phyloP scores from a whole-genome alignment of 257 asterid genomes.

The Solanum acaule region DNA sequence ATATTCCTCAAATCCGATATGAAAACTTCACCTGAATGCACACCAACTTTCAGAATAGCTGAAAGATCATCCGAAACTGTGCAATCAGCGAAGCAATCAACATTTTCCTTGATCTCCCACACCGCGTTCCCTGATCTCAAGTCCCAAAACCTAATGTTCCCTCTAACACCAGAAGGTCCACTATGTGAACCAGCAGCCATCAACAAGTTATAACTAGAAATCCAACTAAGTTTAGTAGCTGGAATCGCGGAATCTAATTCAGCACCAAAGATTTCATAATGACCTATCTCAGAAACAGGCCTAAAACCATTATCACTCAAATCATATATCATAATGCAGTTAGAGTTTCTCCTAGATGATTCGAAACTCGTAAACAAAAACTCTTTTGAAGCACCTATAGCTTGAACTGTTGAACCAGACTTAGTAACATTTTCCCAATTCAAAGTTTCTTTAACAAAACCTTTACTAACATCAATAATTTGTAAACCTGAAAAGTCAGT shows the following conservation, averaged over 20 bases:
- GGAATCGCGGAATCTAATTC: slow-evolving; percentile 88
- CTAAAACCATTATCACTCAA: slow-evolving; percentile 30
- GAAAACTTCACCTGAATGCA: slow-evolving; percentile 72
- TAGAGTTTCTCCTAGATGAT: slow-evolving; percentile 79
- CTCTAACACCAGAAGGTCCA: slow-evolving; percentile 75
- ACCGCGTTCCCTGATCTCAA: slow-evolving; percentile 59
- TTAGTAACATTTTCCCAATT: slow-evolving; percentile 92
- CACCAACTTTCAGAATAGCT: slow-evolving; percentile 68
- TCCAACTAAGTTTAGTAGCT: slow-evolving; percentile 77
- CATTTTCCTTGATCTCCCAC: slow-evolving; percentile 65
- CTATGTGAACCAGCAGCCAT: slow-evolving; percentile 97
- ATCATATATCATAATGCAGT: slow-evolving; percentile 79
- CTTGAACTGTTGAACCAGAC: slow-evolving; percentile 85
- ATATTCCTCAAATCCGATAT: slow-evolving; percentile 60
- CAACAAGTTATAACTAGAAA: slow-evolving; percentile 55
- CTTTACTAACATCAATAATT: slow-evolving; percentile 60
- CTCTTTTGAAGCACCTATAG: slow-evolving; percentile 61
- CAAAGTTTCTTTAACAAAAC: slow-evolving; percentile 49
- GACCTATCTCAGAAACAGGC: slow-evolving; percentile 54
- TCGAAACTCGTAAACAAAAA: slow-evolving; percentile 80
- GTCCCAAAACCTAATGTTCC: slow-evolving; percentile 83
- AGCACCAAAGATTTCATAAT: slow-evolving; percentile 81
- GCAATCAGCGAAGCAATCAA: slow-evolving; percentile 82
- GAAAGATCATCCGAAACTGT: slow-evolving; percentile 41
- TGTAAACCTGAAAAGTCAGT: slow-evolving; percentile 88